These are phyloP conservation scores for Raffaelea ambrosiae DNA, from an alignment of 2,329 filamentous ascomycete species.

Conservation along the genomic window DNA sequence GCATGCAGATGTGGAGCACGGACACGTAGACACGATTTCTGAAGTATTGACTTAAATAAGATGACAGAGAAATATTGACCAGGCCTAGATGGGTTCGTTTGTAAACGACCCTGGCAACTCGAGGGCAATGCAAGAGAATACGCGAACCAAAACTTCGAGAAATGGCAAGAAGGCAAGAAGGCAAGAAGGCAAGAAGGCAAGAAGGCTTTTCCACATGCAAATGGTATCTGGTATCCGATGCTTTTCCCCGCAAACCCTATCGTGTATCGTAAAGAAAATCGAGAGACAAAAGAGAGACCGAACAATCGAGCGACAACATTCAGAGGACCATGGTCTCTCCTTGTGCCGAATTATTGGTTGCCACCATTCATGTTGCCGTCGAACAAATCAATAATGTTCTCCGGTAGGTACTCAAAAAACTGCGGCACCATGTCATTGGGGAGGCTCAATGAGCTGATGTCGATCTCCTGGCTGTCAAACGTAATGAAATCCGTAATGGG, in stretches of 20 bases:
- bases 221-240: neutral
- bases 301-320: neutral
- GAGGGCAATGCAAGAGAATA: too few species aligned
- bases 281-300: neutral
- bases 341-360: neutral
- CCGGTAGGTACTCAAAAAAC: conserved; percentile 67
- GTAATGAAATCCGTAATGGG: conserved; percentile 46
- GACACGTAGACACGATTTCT: too few species aligned
- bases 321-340: neutral
- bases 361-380: conserved; percentile 19
- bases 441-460: conserved; percentile 57
- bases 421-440: conserved; percentile 56
- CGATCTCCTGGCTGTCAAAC: conserved; percentile 69
- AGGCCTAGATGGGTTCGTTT: too few species aligned
- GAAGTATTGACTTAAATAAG: too few species aligned
- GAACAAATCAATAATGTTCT: conserved; percentile 53
- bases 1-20: too few species aligned
- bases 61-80: too few species aligned
- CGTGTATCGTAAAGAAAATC: neutral
- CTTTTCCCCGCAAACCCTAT: neutral
- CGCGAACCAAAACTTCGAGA: too few species aligned
- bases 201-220: neutral
- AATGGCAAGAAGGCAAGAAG: neutral
- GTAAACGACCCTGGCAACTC: too few species aligned
- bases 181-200: neutral